A percentile compares a stretch with the other conserved stretches of the same genome.
Evolutionary conservation across 106 monocot genomes (phyloP).

Genomic region (Ottelia alismoides): DNA sequence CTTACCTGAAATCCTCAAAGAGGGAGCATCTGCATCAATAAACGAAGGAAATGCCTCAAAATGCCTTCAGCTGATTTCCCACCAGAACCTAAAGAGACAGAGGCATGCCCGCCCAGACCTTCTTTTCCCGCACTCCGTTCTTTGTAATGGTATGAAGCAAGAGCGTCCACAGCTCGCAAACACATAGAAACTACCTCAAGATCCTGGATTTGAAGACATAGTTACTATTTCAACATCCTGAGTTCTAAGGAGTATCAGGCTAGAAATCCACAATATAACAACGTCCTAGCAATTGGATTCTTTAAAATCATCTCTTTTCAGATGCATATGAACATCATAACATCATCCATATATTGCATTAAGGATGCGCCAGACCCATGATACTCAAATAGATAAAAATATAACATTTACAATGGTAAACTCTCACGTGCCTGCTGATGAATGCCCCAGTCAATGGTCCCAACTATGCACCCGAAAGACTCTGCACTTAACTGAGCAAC

Average conservation of each 20-base stretch:
- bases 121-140: slow-evolving; percentile 38
- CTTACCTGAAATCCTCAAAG: slow-evolving; percentile 89
- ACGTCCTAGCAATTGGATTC: too few relatives aligned
- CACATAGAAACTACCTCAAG: slow-evolving; percentile 82
- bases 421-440: too few relatives aligned
- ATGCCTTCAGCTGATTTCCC: slow-evolving; percentile 47
- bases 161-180: slow-evolving; percentile 76
- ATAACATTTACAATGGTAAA: too few relatives aligned
- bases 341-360: too few relatives aligned
- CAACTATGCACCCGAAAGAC: slow-evolving; percentile 50
- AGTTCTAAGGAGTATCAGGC: too few relatives aligned
- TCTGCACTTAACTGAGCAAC: slow-evolving; percentile 61
- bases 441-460: slow-evolving; percentile 69
- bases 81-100: slow-evolving; percentile 26
- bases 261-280: too few relatives aligned
- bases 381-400: too few relatives aligned
- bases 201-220: too few relatives aligned
- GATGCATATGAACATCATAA: too few relatives aligned
- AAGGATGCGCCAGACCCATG: too few relatives aligned
- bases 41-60: slow-evolving; percentile 53
- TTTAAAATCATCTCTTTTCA: too few relatives aligned
- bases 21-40: slow-evolving; percentile 52
- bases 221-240: too few relatives aligned
- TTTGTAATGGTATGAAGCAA: slow-evolving; percentile 78
- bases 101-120: slow-evolving; percentile 37